Conservation (phyloP, 495 filamentous ascomycete species). For the Neurospora sp. region DNA sequence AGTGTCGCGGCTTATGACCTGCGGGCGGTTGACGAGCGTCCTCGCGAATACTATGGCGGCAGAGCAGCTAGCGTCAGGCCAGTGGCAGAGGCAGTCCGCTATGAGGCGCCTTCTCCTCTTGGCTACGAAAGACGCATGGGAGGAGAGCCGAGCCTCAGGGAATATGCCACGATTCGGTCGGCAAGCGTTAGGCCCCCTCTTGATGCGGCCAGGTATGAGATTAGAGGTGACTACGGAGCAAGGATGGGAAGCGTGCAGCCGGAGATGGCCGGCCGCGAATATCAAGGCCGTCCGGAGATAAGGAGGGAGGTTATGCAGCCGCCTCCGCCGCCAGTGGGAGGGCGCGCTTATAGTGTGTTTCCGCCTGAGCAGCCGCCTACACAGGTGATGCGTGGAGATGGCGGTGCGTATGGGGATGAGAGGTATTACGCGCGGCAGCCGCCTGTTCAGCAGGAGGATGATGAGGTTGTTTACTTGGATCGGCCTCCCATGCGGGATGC, state of each 20-base stretch:
- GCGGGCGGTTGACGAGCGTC: constrained; percentile 24
- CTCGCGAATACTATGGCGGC: constrained; percentile 38
- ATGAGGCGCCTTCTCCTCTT: constrained; percentile 34
- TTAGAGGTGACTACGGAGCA: constrained; percentile 12
- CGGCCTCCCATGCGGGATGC: constrained; percentile 24
- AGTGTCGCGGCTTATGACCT: constrained; percentile 16
- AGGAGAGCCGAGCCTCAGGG: constrained; percentile 21
- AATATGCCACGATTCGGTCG: constrained; percentile 18
- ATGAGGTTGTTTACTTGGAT: constrained; percentile 39
- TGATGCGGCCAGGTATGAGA: constrained; percentile 12
- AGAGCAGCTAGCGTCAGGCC: constrained; percentile 50
- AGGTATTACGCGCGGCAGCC: constrained; percentile 18
- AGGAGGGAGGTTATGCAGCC: constrained; percentile 27
- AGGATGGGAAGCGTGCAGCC: constrained; percentile 29
- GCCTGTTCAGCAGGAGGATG: constrained; percentile 18
- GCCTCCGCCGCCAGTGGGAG: constrained; percentile 12
- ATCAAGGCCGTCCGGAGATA: constrained; percentile 25
- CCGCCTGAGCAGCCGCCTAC: constrained; percentile 11
- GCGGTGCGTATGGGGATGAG: constrained; percentile 25
- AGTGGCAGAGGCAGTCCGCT: constrained; percentile 32
- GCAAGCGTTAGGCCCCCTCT: constrained; percentile 19
- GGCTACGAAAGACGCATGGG: constrained; percentile 39
- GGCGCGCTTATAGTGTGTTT: constrained; percentile 35
- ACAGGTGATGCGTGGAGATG: constrained; percentile 26
- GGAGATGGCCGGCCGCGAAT: constrained; percentile 32